Conservation (phyloP, 768 basidiomycete genomes). For the Aureoboletus auriporus region DNA sequence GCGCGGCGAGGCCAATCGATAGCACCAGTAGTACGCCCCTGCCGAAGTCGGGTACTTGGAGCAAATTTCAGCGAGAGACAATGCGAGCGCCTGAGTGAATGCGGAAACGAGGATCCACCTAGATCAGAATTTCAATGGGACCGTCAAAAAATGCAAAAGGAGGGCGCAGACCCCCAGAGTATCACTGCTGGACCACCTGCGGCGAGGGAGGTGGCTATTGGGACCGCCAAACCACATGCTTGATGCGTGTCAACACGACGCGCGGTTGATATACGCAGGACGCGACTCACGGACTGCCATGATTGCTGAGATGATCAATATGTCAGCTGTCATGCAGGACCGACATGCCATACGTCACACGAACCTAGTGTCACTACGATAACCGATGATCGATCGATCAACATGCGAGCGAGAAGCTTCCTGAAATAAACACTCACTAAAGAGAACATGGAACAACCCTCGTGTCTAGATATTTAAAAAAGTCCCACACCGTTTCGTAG, state of each 20-base stretch:
- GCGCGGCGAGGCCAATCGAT: conserved; percentile 50
- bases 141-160: no score
- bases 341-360: conserved; percentile 2
- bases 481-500: neutral
- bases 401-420: neutral
- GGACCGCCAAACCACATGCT: conserved; percentile 53
- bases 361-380: conserved; percentile 46
- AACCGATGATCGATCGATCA: neutral
- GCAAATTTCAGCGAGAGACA: conserved; percentile 56
- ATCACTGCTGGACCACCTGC: conserved; percentile 55
- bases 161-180: conserved; percentile 46
- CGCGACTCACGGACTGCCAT: conserved; percentile 56
- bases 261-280: neutral
- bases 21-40: conserved; percentile 66
- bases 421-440: conserved; percentile 38
- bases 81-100: conserved; percentile 44
- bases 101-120: conserved; percentile 52
- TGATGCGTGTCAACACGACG: conserved; percentile 13
- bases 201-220: conserved; percentile 51
- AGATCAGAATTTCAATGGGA: neutral
- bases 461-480: conserved; percentile 34
- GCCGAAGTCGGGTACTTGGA: conserved; percentile 61
- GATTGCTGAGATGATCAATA: conserved; percentile 38
- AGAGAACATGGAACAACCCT: conserved; percentile 48
- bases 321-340: conserved; percentile 1